These are phyloP conservation scores for Roridomyces roridus DNA, from an alignment of 768 basidiomycete genomes.

Conservation along the genomic window DNA sequence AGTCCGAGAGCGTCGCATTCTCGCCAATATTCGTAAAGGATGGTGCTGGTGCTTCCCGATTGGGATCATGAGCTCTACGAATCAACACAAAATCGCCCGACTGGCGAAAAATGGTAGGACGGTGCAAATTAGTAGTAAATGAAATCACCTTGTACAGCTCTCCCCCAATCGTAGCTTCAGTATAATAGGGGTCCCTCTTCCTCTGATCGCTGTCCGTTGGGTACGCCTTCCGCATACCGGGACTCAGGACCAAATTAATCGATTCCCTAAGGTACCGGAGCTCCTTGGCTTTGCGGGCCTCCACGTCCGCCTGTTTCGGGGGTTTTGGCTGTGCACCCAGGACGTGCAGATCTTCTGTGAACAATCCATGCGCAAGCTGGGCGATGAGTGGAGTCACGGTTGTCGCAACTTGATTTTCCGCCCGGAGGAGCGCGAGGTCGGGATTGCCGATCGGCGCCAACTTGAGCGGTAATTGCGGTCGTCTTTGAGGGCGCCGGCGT, in stretches of 20 bases:
- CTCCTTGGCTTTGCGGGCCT: conserved; percentile 31
- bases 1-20: conserved; percentile 53
- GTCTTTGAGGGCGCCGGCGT: background rate
- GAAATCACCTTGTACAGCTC: conserved; percentile 48
- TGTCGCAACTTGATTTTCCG: conserved; percentile 59
- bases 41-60: conserved; percentile 34
- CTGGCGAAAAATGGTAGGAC: conserved; percentile 38
- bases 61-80: conserved; percentile 38
- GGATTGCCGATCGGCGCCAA: conserved; percentile 44
- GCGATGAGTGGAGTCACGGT: conserved; percentile 70
- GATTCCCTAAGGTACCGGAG: conserved; percentile 29
- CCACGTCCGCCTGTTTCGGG: conserved; percentile 32
- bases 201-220: conserved; percentile 10
- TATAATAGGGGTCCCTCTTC: conserved; percentile 40
- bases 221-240: conserved; percentile 28
- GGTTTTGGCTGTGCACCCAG: conserved; percentile 52
- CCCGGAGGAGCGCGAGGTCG: conserved; percentile 62
- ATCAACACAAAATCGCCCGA: conserved; percentile 68
- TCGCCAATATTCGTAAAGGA: conserved; percentile 40
- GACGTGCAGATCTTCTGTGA: conserved; percentile 60
- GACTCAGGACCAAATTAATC: conserved; percentile 33
- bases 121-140: background rate
- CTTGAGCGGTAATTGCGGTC: conserved; percentile 19
- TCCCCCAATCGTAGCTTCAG: conserved; percentile 48
- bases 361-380: conserved; percentile 53